Conservation (phyloP, 2,329 filamentous ascomycete species). For the Neonectria magnoliae region DNA sequence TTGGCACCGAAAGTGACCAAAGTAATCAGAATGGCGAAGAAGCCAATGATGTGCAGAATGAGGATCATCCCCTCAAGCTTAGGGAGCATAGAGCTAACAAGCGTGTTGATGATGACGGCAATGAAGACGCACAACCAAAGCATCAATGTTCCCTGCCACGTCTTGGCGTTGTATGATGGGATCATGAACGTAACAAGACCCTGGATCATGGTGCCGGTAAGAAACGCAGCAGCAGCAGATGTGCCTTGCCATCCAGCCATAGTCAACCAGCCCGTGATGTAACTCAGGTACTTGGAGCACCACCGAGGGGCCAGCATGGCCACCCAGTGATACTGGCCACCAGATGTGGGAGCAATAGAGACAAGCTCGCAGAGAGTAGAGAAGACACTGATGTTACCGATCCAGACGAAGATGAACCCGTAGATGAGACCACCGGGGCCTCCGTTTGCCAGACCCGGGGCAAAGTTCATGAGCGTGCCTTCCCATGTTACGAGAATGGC, state of each 20-base stretch:
- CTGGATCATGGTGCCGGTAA: conserved; percentile 43
- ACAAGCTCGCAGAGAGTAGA: conserved; percentile 11
- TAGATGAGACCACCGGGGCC: conserved; percentile 53
- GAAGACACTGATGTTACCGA: conserved; percentile 45
- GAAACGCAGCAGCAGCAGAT: conserved; percentile 34
- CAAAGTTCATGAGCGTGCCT: conserved; percentile 41
- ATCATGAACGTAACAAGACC: conserved; percentile 35
- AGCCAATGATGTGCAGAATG: conserved; percentile 56
- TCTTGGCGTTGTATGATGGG: conserved; percentile 30
- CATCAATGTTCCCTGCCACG: conserved; percentile 44
- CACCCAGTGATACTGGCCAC: conserved; percentile 1
- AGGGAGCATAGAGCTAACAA: conserved; percentile 42
- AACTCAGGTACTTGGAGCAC: conserved; percentile 13
- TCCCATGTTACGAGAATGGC: conserved; percentile 43
- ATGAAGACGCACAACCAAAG: conserved; percentile 53
- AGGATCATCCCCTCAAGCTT: conserved; percentile 54
- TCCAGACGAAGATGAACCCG: conserved; percentile 60
- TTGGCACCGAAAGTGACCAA: conserved; percentile 46
- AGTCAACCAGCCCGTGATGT: conserved; percentile 41
- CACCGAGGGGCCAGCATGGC: neutral
- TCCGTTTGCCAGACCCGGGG: conserved; percentile 38
- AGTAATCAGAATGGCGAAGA: conserved; percentile 54
- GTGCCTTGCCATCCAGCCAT: conserved; percentile 42
- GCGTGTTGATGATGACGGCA: conserved; percentile 53
- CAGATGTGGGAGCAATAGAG: conserved; percentile 7